Conservation (phyloP, 805 yeast species). For the Yarrowia sp. region DNA sequence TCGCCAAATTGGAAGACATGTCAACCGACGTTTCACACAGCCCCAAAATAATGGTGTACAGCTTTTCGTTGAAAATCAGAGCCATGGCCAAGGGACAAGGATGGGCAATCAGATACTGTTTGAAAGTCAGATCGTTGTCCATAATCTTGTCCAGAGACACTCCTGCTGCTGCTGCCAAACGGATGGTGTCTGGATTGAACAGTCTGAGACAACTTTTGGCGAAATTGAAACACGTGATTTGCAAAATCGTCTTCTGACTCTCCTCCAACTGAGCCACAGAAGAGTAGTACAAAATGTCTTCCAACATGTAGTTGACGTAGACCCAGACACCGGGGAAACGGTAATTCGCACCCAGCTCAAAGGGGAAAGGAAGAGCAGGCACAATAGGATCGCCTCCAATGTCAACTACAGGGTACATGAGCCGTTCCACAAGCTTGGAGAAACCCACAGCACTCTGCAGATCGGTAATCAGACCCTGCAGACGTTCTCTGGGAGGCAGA, state of each 20-base stretch:
- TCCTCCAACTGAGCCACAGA: constrained; percentile 40
- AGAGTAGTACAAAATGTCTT: constrained; percentile 60
- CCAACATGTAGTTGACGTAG: constrained; percentile 68
- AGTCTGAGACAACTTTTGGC: constrained; percentile 48
- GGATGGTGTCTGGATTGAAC: constrained; percentile 52
- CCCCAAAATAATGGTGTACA: constrained; percentile 53
- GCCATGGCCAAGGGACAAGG: constrained; percentile 67
- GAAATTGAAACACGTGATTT: constrained; percentile 51
- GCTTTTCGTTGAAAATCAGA: constrained; percentile 57
- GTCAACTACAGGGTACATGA: constrained; percentile 39
- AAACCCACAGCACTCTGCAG: constrained; percentile 62
- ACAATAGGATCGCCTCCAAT: constrained; percentile 27
- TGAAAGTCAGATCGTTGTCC: constrained; percentile 45
- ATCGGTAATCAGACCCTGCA: constrained; percentile 47
- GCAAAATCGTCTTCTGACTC: constrained; percentile 46
- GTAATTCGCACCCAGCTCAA: constrained; percentile 56
- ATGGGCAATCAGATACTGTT: constrained; percentile 55
- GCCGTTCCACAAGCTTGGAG: constrained; percentile 47
- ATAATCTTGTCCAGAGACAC: constrained; percentile 47
- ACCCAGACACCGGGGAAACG: constrained; percentile 74
- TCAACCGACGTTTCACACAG: constrained; percentile 34
- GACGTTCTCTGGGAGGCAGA: constrained; percentile 44
- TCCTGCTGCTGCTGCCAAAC: constrained; percentile 51
- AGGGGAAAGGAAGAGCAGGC: constrained; percentile 55
- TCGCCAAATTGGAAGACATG: not conserved